Percentiles rank a stretch among this genome's conserved stretches.
phyloP scores from a whole-genome alignment of 768 basidiomycete genomes.

The Vishniacozyma victoriae region DNA sequence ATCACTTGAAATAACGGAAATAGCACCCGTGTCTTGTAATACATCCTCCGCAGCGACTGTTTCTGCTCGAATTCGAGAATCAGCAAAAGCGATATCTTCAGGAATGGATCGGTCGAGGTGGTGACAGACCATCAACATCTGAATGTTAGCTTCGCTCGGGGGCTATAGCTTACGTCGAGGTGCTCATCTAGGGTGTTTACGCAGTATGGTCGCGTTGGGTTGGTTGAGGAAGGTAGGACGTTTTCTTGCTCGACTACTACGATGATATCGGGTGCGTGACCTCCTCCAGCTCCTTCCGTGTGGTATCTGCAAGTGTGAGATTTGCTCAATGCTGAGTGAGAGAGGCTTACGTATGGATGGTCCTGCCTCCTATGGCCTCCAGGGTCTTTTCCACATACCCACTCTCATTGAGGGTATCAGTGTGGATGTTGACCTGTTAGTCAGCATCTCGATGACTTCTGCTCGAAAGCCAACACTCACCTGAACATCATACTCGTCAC shows the following conservation, averaged over 20 bases:
- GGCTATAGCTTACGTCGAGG: constrained; percentile 64
- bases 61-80: constrained; percentile 92
- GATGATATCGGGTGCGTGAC: constrained; percentile 97
- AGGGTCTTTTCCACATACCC: constrained; percentile 96
- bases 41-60: constrained; percentile 98
- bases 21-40: constrained; percentile 83
- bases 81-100: constrained; percentile 92
- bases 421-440: constrained; percentile 79
- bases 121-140: constrained; percentile 99
- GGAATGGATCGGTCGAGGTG: constrained; percentile 85
- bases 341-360: constrained; percentile 67
- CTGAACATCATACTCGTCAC: constrained; percentile 89
- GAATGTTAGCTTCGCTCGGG: not conserved
- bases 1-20: constrained; percentile 94
- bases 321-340: not conserved
- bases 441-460: not conserved
- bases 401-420: constrained; percentile 94
- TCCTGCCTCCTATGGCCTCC: constrained; percentile 76
- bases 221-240: constrained; percentile 92
- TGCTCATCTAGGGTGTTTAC: constrained; percentile 93
- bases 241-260: constrained; percentile 86
- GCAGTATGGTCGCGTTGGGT: constrained; percentile 88
- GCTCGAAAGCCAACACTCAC: constrained; percentile 48
- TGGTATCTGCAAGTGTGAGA: constrained; percentile 58
- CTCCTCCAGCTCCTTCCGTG: constrained; percentile 91